These are phyloP conservation scores for Exutisphaerella laricina DNA, from an alignment of 2,329 filamentous ascomycete genomes.

Conservation along the genomic window DNA sequence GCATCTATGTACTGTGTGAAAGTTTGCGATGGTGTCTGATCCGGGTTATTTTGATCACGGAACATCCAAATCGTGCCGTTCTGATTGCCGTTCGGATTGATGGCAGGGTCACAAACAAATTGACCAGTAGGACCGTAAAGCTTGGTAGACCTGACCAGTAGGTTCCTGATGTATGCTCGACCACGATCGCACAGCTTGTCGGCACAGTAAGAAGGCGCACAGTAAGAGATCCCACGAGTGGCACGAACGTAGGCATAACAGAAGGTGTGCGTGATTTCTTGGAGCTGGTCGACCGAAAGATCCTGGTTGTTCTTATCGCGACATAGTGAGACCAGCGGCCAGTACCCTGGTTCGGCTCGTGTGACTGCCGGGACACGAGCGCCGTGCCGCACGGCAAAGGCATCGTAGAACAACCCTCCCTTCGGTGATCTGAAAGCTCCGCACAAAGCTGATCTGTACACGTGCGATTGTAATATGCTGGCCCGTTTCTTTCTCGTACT, in stretches of 20 bases:
- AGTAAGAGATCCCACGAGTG: slow-evolving; percentile 31
- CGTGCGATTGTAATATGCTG: too few species aligned
- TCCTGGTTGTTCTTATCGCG: slow-evolving; percentile 13
- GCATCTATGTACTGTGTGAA: neutral
- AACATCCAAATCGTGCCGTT: too few species aligned
- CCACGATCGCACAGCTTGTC: slow-evolving; percentile 36
- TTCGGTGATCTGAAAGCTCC: too few species aligned
- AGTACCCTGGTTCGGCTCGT: slow-evolving; percentile 14
- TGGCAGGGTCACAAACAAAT: too few species aligned
- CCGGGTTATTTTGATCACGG: too few species aligned
- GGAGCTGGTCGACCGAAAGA: slow-evolving; percentile 13
- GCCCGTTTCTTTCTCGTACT: slow-evolving; percentile 9
- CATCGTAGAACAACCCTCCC: too few species aligned
- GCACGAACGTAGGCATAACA: slow-evolving; percentile 32
- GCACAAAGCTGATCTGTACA: too few species aligned
- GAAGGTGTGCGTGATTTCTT: slow-evolving; percentile 25
- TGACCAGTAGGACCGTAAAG: too few species aligned
- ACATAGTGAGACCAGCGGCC: slow-evolving; percentile 16
- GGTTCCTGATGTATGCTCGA: neutral
- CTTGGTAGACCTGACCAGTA: neutral
- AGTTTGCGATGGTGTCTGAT: neutral
- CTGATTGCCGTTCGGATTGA: too few species aligned
- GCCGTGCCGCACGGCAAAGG: too few species aligned
- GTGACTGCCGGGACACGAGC: slow-evolving; percentile 23
- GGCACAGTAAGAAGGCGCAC: slow-evolving; percentile 34